Percentiles rank a stretch among this genome's conserved stretches.
phyloP scores from a whole-genome alignment of 345 rosid genomes.

The Viola odorata region DNA sequence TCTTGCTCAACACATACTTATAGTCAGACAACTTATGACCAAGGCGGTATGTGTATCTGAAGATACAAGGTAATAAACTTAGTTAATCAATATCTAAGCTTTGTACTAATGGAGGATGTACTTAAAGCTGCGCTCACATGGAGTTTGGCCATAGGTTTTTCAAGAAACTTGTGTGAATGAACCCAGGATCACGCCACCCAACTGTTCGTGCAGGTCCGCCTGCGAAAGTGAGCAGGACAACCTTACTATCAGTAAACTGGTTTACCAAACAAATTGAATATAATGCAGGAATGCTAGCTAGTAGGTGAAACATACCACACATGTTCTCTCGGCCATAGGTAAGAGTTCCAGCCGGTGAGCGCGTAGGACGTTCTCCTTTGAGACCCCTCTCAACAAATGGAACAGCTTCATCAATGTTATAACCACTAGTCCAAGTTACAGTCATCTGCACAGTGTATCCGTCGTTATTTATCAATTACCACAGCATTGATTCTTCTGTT shows the following conservation, averaged over 20 bases:
- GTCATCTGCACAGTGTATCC: constrained; percentile 56
- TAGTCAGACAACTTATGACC: constrained; percentile 54
- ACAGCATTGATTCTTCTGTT: neutral
- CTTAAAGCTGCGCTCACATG: constrained; percentile 24
- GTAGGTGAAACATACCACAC: constrained; percentile 60
- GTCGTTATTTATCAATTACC: neutral
- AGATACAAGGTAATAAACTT: constrained; percentile 10
- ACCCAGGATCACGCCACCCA: constrained; percentile 92
- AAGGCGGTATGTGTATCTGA: constrained; percentile 55
- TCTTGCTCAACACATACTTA: constrained; percentile 53
- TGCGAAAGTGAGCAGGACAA: constrained; percentile 14
- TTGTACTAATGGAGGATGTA: neutral
- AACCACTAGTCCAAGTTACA: constrained; percentile 97
- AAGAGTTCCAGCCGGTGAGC: constrained; percentile 77
- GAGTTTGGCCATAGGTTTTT: constrained; percentile 75
- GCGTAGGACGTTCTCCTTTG: constrained; percentile 31
- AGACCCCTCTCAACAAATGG: constrained; percentile 79
- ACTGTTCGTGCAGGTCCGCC: constrained; percentile 73
- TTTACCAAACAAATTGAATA: neutral
- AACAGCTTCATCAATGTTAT: constrained; percentile 60
- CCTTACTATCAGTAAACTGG: neutral
- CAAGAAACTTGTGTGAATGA: constrained; percentile 67
- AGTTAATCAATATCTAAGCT: neutral
- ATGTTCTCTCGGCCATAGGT: constrained; percentile 67
- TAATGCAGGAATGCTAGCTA: neutral